A percentile compares a stretch with the other conserved stretches of the same genome.
Conservation (phyloP, 2,329 filamentous ascomycete genomes). For the Aspergillus ustus region DNA sequence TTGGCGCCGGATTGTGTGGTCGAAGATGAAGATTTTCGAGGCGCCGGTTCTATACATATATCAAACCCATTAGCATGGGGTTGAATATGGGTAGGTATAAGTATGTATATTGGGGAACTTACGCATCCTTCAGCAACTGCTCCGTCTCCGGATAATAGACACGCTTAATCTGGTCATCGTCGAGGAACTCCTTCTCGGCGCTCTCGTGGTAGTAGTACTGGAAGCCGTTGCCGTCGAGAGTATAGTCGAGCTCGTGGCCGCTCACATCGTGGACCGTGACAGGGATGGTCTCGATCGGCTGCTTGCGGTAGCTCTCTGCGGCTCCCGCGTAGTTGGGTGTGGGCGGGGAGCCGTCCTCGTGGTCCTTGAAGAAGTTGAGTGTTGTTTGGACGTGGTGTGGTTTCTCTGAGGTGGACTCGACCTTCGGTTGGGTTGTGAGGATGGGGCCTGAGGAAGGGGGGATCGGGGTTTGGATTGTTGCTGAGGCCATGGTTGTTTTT, state of each 20-base stretch:
- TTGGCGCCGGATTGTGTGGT: constrained; percentile 54
- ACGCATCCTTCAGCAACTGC: constrained; percentile 50
- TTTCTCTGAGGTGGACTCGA: constrained; percentile 23
- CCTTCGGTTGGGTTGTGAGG: constrained; percentile 21
- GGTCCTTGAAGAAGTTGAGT: constrained; percentile 54
- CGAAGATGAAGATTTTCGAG: constrained; percentile 53
- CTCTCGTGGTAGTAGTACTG: constrained; percentile 48
- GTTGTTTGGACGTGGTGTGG: constrained; percentile 46
- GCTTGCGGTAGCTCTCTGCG: constrained; percentile 46
- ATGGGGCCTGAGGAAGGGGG: constrained; percentile 13
- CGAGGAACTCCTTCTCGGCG: constrained; percentile 44
- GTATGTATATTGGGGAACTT: constrained; percentile 12
- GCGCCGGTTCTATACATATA: constrained; percentile 44
- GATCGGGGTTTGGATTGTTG: constrained; percentile 32
- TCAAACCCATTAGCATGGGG: neutral
- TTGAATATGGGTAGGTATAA: neutral
- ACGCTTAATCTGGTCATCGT: constrained; percentile 46
- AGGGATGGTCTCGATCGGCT: constrained; percentile 44
- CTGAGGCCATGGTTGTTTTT: constrained; percentile 32
- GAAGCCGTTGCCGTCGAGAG: constrained; percentile 53
- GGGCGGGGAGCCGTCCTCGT: constrained; percentile 50
- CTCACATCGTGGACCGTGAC: constrained; percentile 50
- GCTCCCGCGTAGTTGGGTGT: constrained; percentile 41
- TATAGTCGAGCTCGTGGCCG: constrained; percentile 48
- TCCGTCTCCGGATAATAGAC: constrained; percentile 55